Evolutionary conservation across 23 red algal genomes (phyloP).

Genomic region (Agarophyton chilense): DNA sequence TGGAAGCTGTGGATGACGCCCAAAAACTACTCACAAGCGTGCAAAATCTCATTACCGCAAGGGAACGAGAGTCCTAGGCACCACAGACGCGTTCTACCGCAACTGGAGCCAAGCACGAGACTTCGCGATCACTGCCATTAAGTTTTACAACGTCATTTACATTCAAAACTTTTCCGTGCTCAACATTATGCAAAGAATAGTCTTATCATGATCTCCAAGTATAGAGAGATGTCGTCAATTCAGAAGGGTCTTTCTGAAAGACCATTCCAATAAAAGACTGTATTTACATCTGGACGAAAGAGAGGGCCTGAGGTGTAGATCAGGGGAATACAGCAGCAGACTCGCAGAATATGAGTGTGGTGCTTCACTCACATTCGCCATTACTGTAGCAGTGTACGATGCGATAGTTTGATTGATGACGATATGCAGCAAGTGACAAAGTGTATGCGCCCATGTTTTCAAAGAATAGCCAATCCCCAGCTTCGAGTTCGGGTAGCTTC

Average conservation of each 20-base stretch:
- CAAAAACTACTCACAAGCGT: conserved; percentile 54
- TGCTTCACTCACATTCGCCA: background rate
- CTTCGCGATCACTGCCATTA: too few relatives aligned
- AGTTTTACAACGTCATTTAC: too few relatives aligned
- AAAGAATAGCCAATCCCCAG: conserved; percentile 91
- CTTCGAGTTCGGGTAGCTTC: conserved; percentile 47
- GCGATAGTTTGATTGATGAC: background rate
- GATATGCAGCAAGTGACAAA: conserved; percentile 57
- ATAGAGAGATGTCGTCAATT: too few relatives aligned
- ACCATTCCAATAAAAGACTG: too few relatives aligned
- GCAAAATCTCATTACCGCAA: conserved; percentile 44
- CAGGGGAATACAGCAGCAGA: background rate
- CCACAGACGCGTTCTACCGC: background rate
- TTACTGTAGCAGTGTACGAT: conserved; percentile 27
- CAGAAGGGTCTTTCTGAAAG: too few relatives aligned
- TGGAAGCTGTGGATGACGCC: conserved; percentile 50
- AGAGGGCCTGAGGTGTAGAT: background rate
- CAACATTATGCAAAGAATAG: too few relatives aligned
- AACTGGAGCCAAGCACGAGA: too few relatives aligned
- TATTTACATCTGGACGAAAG: background rate
- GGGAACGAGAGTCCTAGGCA: conserved; percentile 49
- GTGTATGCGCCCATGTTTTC: conserved; percentile 94
- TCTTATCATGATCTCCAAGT: too few relatives aligned
- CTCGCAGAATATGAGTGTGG: background rate
- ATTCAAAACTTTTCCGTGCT: too few relatives aligned